Evolutionary conservation across 345 rosid genomes (phyloP).

Genomic region (Gossypium ekmanianum): DNA sequence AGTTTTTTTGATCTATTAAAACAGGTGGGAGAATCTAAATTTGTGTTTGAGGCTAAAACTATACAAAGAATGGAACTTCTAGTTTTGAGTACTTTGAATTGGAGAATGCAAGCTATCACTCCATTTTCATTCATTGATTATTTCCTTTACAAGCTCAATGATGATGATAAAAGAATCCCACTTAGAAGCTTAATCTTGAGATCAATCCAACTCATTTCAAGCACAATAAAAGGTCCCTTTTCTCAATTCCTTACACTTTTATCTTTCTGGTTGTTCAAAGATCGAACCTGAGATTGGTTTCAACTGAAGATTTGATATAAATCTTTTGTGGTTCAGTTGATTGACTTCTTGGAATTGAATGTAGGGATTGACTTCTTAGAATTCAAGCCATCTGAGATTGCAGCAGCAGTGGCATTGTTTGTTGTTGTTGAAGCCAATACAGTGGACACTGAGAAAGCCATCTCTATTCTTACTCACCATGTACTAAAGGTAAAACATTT

Average conservation of each 20-base stretch:
- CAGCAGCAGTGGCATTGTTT: constrained; percentile 71
- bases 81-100: constrained; percentile 55
- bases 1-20: neutral
- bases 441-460: constrained; percentile 43
- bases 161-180: constrained; percentile 27
- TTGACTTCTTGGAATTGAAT: constrained; percentile 25
- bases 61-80: constrained; percentile 75
- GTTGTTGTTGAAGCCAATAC: constrained; percentile 37
- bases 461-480: constrained; percentile 41
- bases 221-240: constrained; percentile 44
- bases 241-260: too few species aligned
- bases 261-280: too few species aligned
- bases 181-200: constrained; percentile 28
- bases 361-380: constrained; percentile 69
- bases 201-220: constrained; percentile 46
- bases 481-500: constrained; percentile 44
- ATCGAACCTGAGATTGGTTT: too few species aligned
- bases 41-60: constrained; percentile 61
- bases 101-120: constrained; percentile 78
- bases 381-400: constrained; percentile 72
- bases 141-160: constrained; percentile 53
- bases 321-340: too few species aligned
- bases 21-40: constrained; percentile 55
- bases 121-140: constrained; percentile 61
- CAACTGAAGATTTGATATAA: too few species aligned